Evolutionary conservation across 306 rosid genomes (phyloP).

Genomic region (Pueraria montana): DNA sequence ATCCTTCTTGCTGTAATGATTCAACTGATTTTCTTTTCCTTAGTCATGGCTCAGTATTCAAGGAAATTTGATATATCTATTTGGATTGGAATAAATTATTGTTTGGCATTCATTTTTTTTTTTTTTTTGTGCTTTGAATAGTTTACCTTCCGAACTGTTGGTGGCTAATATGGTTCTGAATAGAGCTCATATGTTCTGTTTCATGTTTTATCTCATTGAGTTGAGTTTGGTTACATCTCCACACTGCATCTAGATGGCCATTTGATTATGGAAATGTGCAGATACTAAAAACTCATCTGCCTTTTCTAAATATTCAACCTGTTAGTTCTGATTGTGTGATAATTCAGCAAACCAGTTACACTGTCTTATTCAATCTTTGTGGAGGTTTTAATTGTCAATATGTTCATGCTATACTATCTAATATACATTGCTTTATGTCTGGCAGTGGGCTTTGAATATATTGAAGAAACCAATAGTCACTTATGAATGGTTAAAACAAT

Average conservation of each 20-base stretch:
- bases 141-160: constrained; percentile 31
- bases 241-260: constrained; percentile 17
- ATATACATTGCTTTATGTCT: constrained; percentile 42
- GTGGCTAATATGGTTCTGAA: constrained; percentile 19
- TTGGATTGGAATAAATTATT: neutral
- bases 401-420: constrained; percentile 39
- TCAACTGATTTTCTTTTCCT: constrained; percentile 4
- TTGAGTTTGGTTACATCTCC: constrained; percentile 31
- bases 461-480: constrained; percentile 96
- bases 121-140: constrained; percentile 15
- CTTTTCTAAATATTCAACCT: constrained; percentile 33
- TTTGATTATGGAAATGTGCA: constrained; percentile 1
- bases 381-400: constrained; percentile 18
- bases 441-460: constrained; percentile 92
- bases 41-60: constrained; percentile 20
- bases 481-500: constrained; percentile 83
- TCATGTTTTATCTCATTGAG: neutral
- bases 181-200: constrained; percentile 27
- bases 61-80: constrained; percentile 38
- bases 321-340: constrained; percentile 25
- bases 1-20: constrained; percentile 2
- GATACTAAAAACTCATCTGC: constrained; percentile 29
- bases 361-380: constrained; percentile 21
- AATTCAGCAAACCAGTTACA: constrained; percentile 32
- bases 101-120: constrained; percentile 8